Percentiles rank a stretch among this genome's conserved stretches.
These are phyloP conservation scores for Coemansia sp. DNA, from an alignment of 192 early-diverging fungal species.

Conservation along the genomic window DNA sequence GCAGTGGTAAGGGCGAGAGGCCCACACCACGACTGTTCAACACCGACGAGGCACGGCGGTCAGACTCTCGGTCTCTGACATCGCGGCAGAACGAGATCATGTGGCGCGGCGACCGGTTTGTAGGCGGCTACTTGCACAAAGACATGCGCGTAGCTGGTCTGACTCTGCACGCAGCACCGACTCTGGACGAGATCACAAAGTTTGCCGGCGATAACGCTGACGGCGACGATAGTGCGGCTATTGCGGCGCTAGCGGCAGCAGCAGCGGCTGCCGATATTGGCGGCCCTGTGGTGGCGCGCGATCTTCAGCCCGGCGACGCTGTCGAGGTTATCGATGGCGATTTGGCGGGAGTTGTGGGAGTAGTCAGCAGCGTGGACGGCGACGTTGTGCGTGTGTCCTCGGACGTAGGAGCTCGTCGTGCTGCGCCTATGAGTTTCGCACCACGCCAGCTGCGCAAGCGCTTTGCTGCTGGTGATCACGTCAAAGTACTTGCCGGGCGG, in stretches of 20 bases:
- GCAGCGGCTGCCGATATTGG: conserved; percentile 45
- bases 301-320: conserved; percentile 77
- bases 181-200: conserved; percentile 87
- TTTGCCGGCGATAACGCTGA: conserved; percentile 71
- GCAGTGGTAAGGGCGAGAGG: conserved; percentile 45
- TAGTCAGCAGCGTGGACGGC: conserved; percentile 70
- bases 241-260: conserved; percentile 59
- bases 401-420: conserved; percentile 59
- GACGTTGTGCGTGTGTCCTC: conserved; percentile 73
- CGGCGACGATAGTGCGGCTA: conserved; percentile 66
- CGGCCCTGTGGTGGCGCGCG: conserved; percentile 29
- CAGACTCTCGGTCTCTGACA: conserved; percentile 62
- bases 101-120: conserved; percentile 63
- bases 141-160: conserved; percentile 70
- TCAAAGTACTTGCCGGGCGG: conserved; percentile 86
- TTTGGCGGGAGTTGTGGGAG: conserved; percentile 73
- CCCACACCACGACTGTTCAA: conserved; percentile 79
- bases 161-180: conserved; percentile 74
- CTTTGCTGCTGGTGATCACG: conserved; percentile 92
- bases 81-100: conserved; percentile 63
- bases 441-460: conserved; percentile 81
- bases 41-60: conserved; percentile 44
- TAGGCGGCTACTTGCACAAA: conserved; percentile 84
- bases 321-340: conserved; percentile 88
- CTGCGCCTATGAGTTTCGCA: conserved; percentile 57